Evolutionary conservation across 2,329 filamentous ascomycete genomes (phyloP), one percentile per base, ranked within the genome.

Genomic region (Leptographium galeiforme): DNA sequence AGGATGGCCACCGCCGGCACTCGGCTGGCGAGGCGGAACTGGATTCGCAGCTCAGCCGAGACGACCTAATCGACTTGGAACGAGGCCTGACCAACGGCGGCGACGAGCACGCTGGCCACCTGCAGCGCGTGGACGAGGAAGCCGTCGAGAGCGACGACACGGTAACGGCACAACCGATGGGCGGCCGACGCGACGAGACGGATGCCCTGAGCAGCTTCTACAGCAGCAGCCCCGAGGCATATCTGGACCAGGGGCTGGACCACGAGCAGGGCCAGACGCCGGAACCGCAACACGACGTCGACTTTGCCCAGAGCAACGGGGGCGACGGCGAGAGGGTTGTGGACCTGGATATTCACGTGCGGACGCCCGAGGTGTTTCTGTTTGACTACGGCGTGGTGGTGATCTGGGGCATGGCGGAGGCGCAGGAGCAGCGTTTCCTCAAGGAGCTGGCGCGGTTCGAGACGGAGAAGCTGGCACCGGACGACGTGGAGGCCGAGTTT

Each of bases 361-460:
- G 96, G 67, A 95, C 87, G 1, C 90, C 93, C 0, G 93, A 98
- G 67, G 79, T 96, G 2, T 98, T 98, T 66, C 75, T 98, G 13
- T 98, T 97, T 63, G 88, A 96, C 64, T 98, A 98, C 64, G 93
- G 93, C 55, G 95, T 95, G 2, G 88, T 96, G 6, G 93, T 98
- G 14, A 89, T 97, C 65, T 98, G 93, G 93, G 93, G 93, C 60
- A 97, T 98, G 93, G 85, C 87, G 0, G 74, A 86, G n/a, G 76
- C 80, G 34, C 86, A 98, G 61, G 93, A 98, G 70, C 84, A 87
- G 59, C 81, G 87, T 41, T 95, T 98, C 64, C 73, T 98, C 16
- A 93, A 93, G 61, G 91, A 98, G 62, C 86, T 98, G 57, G 81
- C 88, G 54, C 95, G 93, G 64, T 98, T 97, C 61, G 93, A 96